A percentile compares a stretch with the other conserved stretches of the same genome.
These are phyloP conservation scores for Penicillium flavigenum DNA, from an alignment of 495 filamentous ascomycete species.

Conservation along the genomic window DNA sequence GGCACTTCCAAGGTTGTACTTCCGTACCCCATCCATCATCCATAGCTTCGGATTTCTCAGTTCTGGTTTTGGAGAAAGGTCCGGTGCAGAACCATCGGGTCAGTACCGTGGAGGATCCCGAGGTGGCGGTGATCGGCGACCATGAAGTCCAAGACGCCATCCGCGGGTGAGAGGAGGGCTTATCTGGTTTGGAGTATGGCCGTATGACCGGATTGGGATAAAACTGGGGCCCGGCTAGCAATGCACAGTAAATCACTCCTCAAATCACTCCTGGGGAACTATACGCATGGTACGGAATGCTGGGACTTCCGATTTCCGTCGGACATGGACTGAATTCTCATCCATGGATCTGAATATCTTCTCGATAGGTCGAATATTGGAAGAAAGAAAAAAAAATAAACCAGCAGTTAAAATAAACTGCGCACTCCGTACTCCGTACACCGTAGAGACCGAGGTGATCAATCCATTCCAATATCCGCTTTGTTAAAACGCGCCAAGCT, in stretches of 20 bases:
- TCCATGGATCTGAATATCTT: not conserved
- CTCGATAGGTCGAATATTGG: not conserved
- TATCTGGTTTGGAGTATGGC: constrained; percentile 13
- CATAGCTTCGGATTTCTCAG: not conserved
- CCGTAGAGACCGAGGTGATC: constrained; percentile 16
- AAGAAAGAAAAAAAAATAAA: not conserved
- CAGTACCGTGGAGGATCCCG: constrained; percentile 2
- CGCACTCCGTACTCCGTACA: no score
- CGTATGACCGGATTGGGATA: constrained; percentile 1
- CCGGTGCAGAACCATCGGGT: not conserved
- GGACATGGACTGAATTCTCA: not conserved
- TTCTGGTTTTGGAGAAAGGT: not conserved
- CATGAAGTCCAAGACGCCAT: not conserved
- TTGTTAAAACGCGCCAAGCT: constrained; percentile 27
- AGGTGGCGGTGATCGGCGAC: constrained; percentile 22
- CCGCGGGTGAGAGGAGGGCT: constrained; percentile 4
- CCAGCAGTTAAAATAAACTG: not conserved
- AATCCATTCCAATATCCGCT: constrained; percentile 17
- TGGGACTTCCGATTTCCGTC: not conserved
- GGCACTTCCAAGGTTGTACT: no score
- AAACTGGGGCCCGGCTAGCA: not conserved
- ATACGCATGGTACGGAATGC: not conserved
- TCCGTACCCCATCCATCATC: no score
- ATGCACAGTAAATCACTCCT: constrained; percentile 7
- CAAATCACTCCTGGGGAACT: constrained; percentile 6